Evolutionary conservation across 2,329 filamentous ascomycete genomes (phyloP), one percentile per base, ranked within the genome.

Genomic region (Septoria petroselini): DNA sequence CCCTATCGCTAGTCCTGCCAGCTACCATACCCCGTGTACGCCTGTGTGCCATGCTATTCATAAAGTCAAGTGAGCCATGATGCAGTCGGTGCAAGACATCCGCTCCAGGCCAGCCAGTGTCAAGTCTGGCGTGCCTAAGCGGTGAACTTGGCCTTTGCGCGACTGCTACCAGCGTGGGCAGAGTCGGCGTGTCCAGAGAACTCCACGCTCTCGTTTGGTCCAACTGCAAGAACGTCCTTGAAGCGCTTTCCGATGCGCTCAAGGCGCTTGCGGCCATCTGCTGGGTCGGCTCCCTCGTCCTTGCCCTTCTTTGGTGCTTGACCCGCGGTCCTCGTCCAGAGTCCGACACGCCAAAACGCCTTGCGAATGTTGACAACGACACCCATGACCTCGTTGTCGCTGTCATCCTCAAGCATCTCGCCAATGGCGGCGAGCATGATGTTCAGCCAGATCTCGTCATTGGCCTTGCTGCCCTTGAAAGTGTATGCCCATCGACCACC

Each of bases 281-380:
- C 88, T 17, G 53, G 55, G 43, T 64, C 61, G 9, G 44, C 60
- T 19, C 55, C 58, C 41, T 60, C 60, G 23, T 60, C 59, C 42
- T 48, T 83, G 57, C 89, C 83, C 59, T 86, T 86, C 76, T 91
- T 91, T 61, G 85, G 85, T 47, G 84, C 84, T 37, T 86, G 81
- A 59, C 88, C 86, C 48, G 89, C 89, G 51, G 91, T 95, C 66
- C 90, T 86, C 57, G 93, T 98, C 93, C 94, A 98, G 62, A 97
- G 83, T 68, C 91, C 91, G 62, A 98, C 86, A 76, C 93, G 88
- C 81, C 90, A 98, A 77, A 98, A 97, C 43, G 87, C 91, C 78
- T 95, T 96, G 72, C 93, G 87, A 52, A 98, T 91, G 73, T 98
- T 98, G 76, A 97, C 91, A 19, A 98, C 93, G 27, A 98, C 94